These are phyloP conservation scores for Botrytis aclada DNA, from an alignment of 2,329 filamentous ascomycete genomes.

Conservation along the genomic window DNA sequence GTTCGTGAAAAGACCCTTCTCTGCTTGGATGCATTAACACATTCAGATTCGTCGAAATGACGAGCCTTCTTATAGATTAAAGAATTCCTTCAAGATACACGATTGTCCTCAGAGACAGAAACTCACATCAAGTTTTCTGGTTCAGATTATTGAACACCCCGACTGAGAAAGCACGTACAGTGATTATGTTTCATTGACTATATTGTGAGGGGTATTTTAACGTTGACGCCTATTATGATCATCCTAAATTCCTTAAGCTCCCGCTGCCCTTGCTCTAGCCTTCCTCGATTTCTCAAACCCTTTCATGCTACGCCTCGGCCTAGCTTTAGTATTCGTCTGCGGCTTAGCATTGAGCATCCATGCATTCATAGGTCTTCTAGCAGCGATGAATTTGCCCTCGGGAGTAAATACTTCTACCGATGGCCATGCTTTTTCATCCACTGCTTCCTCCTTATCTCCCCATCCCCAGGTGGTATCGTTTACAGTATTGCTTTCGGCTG, in stretches of 20 bases:
- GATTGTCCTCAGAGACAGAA: neutral
- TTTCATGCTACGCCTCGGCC: conserved; percentile 70
- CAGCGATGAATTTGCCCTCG: conserved; percentile 73
- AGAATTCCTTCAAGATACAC: neutral
- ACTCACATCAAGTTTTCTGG: neutral
- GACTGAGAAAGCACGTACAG: neutral
- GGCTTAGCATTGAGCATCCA: conserved; percentile 60
- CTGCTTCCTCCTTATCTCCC: conserved; percentile 2
- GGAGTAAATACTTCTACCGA: conserved; percentile 83
- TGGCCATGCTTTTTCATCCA: conserved; percentile 51
- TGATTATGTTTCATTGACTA: neutral
- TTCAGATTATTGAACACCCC: neutral
- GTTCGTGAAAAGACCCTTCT: neutral
- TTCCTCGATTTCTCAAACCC: conserved; percentile 50
- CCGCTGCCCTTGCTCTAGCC: conserved; percentile 15
- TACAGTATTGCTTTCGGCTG: neutral
- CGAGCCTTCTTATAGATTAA: no score
- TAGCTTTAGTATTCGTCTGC: conserved; percentile 46
- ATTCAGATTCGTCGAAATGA: neutral
- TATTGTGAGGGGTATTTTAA: neutral
- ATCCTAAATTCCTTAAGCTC: neutral
- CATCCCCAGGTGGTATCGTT: neutral
- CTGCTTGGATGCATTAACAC: neutral
- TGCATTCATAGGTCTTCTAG: conserved; percentile 66
- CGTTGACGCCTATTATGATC: neutral